Evolutionary conservation across 2,329 filamentous ascomycete species (phyloP).

Genomic region (Diplodia intermedia): DNA sequence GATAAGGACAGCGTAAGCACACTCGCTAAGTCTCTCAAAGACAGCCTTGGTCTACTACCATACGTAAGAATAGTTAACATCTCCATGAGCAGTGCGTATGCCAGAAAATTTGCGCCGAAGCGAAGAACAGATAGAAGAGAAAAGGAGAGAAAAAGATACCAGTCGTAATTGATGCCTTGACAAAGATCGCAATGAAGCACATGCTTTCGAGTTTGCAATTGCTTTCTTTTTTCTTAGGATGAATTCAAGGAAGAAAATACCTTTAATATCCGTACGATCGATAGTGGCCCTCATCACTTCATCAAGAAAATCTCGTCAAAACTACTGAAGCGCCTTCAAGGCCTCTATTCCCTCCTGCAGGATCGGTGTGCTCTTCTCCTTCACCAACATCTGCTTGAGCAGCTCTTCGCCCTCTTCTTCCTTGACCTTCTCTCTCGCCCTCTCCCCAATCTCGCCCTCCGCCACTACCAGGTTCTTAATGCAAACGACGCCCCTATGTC

Average conservation of each 20-base stretch:
- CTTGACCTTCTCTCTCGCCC: slow-evolving; percentile 49
- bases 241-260: background rate
- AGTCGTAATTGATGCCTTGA: slow-evolving; percentile 1
- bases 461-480: slow-evolving; percentile 74
- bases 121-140: background rate
- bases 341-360: slow-evolving; percentile 74
- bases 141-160: background rate
- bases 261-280: background rate
- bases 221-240: background rate
- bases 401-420: slow-evolving; percentile 69
- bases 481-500: slow-evolving; percentile 76
- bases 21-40: background rate
- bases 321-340: slow-evolving; percentile 69
- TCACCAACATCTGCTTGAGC: slow-evolving; percentile 73
- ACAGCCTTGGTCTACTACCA: background rate
- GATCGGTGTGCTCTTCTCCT: slow-evolving; percentile 72
- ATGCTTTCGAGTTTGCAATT: background rate
- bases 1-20: background rate
- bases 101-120: background rate
- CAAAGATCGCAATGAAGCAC: background rate
- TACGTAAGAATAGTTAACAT: background rate
- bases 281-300: background rate
- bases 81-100: background rate
- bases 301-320: too few relatives aligned
- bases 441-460: slow-evolving; percentile 68